Evolutionary conservation across 805 yeast species (phyloP).

Genomic region (Danielia reshetovae): DNA sequence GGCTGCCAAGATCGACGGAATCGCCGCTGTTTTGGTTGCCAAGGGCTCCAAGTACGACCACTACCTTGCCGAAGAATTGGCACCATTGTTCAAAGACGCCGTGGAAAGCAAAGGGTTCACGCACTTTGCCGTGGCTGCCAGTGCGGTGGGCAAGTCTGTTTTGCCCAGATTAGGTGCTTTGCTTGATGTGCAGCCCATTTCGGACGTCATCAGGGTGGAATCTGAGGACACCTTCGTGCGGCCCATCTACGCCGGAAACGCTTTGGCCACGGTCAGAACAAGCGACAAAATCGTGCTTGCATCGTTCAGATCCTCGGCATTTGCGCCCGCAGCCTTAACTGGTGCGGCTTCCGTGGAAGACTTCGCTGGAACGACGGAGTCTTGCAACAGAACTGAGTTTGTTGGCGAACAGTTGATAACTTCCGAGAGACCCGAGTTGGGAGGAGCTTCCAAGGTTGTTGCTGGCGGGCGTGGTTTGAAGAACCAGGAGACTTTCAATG

Average conservation of each 20-base stretch:
- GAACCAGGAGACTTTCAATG: slow-evolving; percentile 81
- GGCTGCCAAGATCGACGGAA: slow-evolving; percentile 50
- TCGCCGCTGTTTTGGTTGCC: slow-evolving; percentile 56
- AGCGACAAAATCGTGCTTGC: slow-evolving; percentile 62
- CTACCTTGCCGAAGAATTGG: slow-evolving; percentile 72
- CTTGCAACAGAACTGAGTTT: slow-evolving; percentile 51
- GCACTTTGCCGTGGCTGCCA: slow-evolving; percentile 75
- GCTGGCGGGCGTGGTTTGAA: slow-evolving; percentile 95
- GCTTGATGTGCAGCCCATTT: slow-evolving; percentile 81
- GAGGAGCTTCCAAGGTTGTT: slow-evolving; percentile 75
- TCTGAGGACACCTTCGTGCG: slow-evolving; percentile 73
- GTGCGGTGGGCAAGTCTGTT: slow-evolving; percentile 83
- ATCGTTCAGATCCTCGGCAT: slow-evolving; percentile 84
- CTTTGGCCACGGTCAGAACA: slow-evolving; percentile 74
- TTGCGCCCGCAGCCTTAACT: slow-evolving; percentile 41
- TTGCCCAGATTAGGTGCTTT: slow-evolving; percentile 85
- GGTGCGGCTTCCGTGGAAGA: slow-evolving; percentile 45
- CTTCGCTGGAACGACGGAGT: slow-evolving; percentile 33
- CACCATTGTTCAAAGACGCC: slow-evolving; percentile 59
- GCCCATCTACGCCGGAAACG: slow-evolving; percentile 96
- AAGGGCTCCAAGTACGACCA: slow-evolving; percentile 58
- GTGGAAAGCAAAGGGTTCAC: slow-evolving; percentile 47
- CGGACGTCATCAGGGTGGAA: slow-evolving; percentile 72
- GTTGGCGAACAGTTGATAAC: slow-evolving; percentile 70
- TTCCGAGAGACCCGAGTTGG: slow-evolving; percentile 87